Conservation (phyloP, 345 rosid genomes). For the Ailanthus altissimus region DNA sequence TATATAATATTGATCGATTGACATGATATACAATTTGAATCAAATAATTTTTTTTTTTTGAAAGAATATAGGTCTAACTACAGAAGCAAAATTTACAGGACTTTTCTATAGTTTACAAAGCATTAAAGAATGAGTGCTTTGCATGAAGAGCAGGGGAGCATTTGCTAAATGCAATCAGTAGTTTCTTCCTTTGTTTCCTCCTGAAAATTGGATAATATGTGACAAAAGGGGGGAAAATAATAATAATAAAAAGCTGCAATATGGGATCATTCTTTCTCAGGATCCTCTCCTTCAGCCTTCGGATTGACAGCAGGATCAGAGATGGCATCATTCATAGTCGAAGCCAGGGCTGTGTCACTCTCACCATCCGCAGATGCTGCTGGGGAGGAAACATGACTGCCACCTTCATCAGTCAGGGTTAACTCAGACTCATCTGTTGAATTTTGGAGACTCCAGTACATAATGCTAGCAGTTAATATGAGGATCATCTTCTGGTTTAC, state of each 20-base stretch:
- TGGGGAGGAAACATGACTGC: slow-evolving; percentile 26
- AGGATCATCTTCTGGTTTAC: slow-evolving; percentile 99
- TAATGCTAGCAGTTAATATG: slow-evolving; percentile 80
- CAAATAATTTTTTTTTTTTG: too few species aligned
- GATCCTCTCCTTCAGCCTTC: slow-evolving; percentile 21
- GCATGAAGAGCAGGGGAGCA: not conserved
- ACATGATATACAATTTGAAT: too few species aligned
- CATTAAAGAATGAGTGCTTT: not conserved
- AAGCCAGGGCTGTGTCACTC: slow-evolving; percentile 27
- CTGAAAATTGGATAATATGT: not conserved
- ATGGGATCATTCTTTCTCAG: slow-evolving; percentile 20
- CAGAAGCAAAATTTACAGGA: slow-evolving; percentile 20
- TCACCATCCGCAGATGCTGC: slow-evolving; percentile 23
- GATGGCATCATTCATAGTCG: slow-evolving; percentile 28
- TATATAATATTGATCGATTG: too few species aligned
- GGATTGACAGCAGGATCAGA: slow-evolving; percentile 16
- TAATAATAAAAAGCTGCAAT: not conserved
- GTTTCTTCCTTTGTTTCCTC: not conserved
- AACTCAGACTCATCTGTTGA: slow-evolving; percentile 43
- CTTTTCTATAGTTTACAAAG: slow-evolving; percentile 4
- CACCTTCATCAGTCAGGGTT: slow-evolving; percentile 33
- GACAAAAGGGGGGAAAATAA: not conserved
- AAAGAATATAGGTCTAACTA: slow-evolving; percentile 19
- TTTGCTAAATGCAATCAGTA: not conserved
- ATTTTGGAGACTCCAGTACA: slow-evolving; percentile 92